Evolutionary conservation across 352 stramenopile species (phyloP).

Genomic region (Globisporangium splendens): DNA sequence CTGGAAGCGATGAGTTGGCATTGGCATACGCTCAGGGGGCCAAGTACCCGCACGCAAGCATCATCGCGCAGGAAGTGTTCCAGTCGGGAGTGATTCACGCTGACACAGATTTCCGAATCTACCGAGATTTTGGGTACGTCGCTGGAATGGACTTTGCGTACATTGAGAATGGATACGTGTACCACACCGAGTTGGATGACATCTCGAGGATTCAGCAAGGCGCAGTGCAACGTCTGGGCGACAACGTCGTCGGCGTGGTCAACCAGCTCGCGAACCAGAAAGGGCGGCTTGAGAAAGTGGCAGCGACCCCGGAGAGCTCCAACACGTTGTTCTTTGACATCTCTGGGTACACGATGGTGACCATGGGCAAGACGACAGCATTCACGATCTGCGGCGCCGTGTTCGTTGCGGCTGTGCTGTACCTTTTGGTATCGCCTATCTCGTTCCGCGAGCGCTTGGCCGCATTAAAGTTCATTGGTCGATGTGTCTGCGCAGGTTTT

Average conservation of each 20-base stretch:
- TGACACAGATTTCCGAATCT: constrained; percentile 74
- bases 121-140: constrained; percentile 69
- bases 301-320: constrained; percentile 47
- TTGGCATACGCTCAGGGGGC: constrained; percentile 68
- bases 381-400: constrained; percentile 38
- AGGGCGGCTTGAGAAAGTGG: constrained; percentile 51
- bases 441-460: constrained; percentile 30
- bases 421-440: constrained; percentile 38
- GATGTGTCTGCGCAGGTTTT: constrained; percentile 33
- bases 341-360: constrained; percentile 58
- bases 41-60: constrained; percentile 70
- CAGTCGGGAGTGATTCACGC: constrained; percentile 67
- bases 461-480: constrained; percentile 35
- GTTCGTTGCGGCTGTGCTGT: constrained; percentile 35
- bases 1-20: constrained; percentile 67
- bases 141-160: constrained; percentile 83
- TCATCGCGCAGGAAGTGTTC: constrained; percentile 77
- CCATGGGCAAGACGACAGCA: constrained; percentile 39
- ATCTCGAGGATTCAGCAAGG: constrained; percentile 67
- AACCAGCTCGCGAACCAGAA: constrained; percentile 35
- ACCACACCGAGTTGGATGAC: constrained; percentile 71
- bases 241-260: constrained; percentile 69
- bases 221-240: constrained; percentile 61
- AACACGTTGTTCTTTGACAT: constrained; percentile 79
- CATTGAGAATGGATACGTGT: constrained; percentile 79